phyloP scores from a whole-genome alignment of 352 stramenopile genomes.

The Phytophthora parvispora region DNA sequence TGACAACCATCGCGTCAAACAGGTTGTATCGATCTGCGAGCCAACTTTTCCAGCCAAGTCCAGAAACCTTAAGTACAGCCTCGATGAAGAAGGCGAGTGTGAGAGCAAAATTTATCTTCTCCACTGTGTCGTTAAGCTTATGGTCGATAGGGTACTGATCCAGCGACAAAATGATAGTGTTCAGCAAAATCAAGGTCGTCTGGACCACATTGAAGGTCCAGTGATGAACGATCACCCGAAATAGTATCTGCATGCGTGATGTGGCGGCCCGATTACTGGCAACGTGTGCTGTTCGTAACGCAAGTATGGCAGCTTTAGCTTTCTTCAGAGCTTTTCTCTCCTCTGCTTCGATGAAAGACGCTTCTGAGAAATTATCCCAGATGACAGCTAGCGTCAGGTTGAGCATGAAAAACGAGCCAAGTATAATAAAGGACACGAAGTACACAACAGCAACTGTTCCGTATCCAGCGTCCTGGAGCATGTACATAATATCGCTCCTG shows the following conservation, averaged over 20 bases:
- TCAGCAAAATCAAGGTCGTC: slow-evolving; percentile 79
- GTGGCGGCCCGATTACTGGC: neutral
- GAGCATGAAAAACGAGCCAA: slow-evolving; percentile 94
- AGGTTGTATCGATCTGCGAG: slow-evolving; percentile 76
- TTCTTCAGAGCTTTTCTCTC: slow-evolving; percentile 49
- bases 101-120: slow-evolving; percentile 74
- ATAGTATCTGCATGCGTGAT: slow-evolving; percentile 25
- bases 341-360: slow-evolving; percentile 67
- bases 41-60: slow-evolving; percentile 68
- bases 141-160: slow-evolving; percentile 79
- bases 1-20: slow-evolving; percentile 79
- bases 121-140: slow-evolving; percentile 46
- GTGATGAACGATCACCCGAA: slow-evolving; percentile 47
- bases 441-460: slow-evolving; percentile 69
- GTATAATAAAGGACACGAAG: slow-evolving; percentile 91
- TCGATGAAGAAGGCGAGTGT: slow-evolving; percentile 66
- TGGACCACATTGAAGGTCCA: slow-evolving; percentile 67
- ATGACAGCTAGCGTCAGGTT: slow-evolving; percentile 94
- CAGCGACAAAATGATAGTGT: slow-evolving; percentile 87
- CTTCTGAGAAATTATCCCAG: slow-evolving; percentile 83
- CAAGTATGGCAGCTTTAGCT: slow-evolving; percentile 29
- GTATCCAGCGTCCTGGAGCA: slow-evolving; percentile 64
- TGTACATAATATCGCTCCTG: slow-evolving; percentile 75
- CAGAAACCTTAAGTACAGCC: slow-evolving; percentile 77
- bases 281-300: slow-evolving; percentile 4